phyloP scores from a whole-genome alignment of 2,329 filamentous ascomycete species.

The Fusarium buharicum region DNA sequence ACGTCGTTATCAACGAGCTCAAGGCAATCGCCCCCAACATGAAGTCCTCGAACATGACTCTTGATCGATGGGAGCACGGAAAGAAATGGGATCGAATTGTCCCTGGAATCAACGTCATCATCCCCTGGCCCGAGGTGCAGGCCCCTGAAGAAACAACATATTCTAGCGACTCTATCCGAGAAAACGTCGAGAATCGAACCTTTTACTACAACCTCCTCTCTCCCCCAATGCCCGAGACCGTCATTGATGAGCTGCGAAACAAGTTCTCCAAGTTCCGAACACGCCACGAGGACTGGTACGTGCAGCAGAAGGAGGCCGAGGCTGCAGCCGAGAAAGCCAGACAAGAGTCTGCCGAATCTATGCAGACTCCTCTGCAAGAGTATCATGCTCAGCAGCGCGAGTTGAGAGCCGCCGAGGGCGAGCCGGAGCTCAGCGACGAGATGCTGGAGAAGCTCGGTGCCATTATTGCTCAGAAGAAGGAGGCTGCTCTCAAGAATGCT shows the following conservation, averaged over 20 bases:
- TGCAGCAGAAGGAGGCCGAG: conserved; percentile 71
- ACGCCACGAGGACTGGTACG: conserved; percentile 79
- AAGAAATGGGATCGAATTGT: conserved; percentile 68
- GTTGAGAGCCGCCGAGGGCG: conserved; percentile 62
- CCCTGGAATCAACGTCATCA: conserved; percentile 74
- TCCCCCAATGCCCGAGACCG: conserved; percentile 79
- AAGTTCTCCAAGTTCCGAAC: conserved; percentile 85
- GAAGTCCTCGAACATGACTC: conserved; percentile 55
- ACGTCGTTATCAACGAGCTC: conserved; percentile 81
- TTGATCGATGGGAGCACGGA: conserved; percentile 55
- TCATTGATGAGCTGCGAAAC: conserved; percentile 87
- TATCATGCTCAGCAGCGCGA: conserved; percentile 65
- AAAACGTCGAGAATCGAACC: conserved; percentile 77
- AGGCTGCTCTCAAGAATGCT: conserved; percentile 52
- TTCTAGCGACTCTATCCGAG: conserved; percentile 76
- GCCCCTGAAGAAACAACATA: conserved; percentile 64
- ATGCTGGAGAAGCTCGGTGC: conserved; percentile 72
- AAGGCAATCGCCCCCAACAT: conserved; percentile 63
- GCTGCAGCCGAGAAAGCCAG: conserved; percentile 58
- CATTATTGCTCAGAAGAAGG: conserved; percentile 67
- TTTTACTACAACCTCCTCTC: conserved; percentile 81
- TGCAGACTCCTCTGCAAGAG: conserved; percentile 69
- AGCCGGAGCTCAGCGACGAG: conserved; percentile 65
- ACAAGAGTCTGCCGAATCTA: conserved; percentile 48
- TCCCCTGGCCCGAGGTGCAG: conserved; percentile 77